Conservation (phyloP, 1,284 basidiomycete species). For the Trichosporon ovoides region DNA sequence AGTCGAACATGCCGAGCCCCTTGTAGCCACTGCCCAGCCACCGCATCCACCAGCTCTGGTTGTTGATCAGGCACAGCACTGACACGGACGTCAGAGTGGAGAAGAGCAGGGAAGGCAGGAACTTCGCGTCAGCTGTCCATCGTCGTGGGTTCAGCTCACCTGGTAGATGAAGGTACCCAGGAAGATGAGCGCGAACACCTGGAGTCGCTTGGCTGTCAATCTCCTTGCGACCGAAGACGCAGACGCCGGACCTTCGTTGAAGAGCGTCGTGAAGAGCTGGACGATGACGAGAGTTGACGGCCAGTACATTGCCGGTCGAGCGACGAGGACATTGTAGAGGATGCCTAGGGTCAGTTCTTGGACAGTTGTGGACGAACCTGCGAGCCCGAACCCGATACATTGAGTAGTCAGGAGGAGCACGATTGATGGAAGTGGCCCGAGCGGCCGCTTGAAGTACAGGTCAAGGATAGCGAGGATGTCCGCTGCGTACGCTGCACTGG, state of each 20-base stretch:
- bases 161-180: conserved; percentile 49
- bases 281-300: conserved; percentile 52
- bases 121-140: conserved; percentile 34
- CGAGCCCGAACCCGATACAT: conserved; percentile 54
- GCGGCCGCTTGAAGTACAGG: conserved; percentile 48
- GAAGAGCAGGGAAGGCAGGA: conserved; percentile 52
- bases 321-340: conserved; percentile 47
- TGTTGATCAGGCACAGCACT: conserved; percentile 51
- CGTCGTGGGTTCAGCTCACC: not conserved
- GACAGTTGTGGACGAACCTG: conserved; percentile 37
- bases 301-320: conserved; percentile 49
- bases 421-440: conserved; percentile 48
- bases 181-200: conserved; percentile 51
- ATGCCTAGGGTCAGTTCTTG: conserved; percentile 29
- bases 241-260: conserved; percentile 26
- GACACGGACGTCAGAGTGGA: conserved; percentile 53
- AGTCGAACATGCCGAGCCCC: conserved; percentile 52
- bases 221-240: conserved; percentile 18
- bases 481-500: conserved; percentile 48
- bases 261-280: conserved; percentile 54
- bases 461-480: conserved; percentile 52
- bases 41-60: conserved; percentile 47
- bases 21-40: conserved; percentile 52
- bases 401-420: conserved; percentile 56
- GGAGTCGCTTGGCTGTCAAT: conserved; percentile 46